phyloP scores from a whole-genome alignment of 176 grass and related monocot species.

The Avena eriantha region DNA sequence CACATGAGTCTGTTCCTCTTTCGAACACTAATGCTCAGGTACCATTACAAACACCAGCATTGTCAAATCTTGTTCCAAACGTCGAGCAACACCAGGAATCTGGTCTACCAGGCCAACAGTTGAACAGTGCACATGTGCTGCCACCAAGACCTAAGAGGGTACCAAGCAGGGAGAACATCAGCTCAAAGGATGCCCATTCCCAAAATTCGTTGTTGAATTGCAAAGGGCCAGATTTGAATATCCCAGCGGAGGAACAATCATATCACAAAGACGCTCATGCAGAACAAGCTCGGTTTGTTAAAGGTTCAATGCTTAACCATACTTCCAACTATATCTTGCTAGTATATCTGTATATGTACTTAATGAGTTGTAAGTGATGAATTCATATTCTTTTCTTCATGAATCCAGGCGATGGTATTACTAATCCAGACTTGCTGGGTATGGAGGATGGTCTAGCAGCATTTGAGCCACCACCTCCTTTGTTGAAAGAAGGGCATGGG shows the following conservation, averaged over 20 bases:
- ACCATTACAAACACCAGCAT: constrained; percentile 44
- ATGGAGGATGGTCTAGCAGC: constrained; percentile 56
- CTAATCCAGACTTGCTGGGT: constrained; percentile 63
- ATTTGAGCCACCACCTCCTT: constrained; percentile 57
- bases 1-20: constrained; percentile 47
- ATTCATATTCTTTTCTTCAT: constrained; percentile 41
- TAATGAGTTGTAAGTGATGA: constrained; percentile 25
- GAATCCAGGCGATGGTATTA: constrained; percentile 66
- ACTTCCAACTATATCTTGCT: constrained; percentile 17
- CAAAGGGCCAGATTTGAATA: constrained; percentile 80
- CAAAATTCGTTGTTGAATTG: constrained; percentile 51
- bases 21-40: constrained; percentile 49
- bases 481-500: constrained; percentile 50
- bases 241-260: constrained; percentile 59
- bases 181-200: constrained; percentile 57
- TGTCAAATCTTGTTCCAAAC: constrained; percentile 44
- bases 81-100: constrained; percentile 59
- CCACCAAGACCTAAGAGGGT: constrained; percentile 85
- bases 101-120: constrained; percentile 55
- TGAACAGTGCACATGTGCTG: constrained; percentile 54
- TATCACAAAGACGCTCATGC: constrained; percentile 44
- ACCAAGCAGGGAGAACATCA: constrained; percentile 78
- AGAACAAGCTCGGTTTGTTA: constrained; percentile 53
- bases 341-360: background rate
- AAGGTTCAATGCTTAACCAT: constrained; percentile 56